Percentiles rank a stretch among this genome's conserved stretches.
phyloP scores from a whole-genome alignment of 2,329 filamentous ascomycete genomes.

The Calonectria honghensis region DNA sequence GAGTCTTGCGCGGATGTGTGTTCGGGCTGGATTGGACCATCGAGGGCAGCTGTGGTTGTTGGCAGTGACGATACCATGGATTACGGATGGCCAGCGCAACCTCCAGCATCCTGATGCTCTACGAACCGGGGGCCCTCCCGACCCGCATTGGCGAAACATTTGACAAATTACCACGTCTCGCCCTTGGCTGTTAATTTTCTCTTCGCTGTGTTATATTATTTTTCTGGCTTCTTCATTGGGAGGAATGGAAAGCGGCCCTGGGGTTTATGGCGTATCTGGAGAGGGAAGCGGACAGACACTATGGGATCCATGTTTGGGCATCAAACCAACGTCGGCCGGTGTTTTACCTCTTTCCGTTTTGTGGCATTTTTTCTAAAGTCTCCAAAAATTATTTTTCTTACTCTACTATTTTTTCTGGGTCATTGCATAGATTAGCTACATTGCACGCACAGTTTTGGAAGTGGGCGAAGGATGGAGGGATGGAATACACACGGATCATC shows the following conservation, averaged over 20 bases:
- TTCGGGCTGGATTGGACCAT: conserved; percentile 1
- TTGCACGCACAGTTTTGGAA: conserved; percentile 16
- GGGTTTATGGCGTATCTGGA: conserved; percentile 27
- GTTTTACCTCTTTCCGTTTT: conserved; percentile 14
- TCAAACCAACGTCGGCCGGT: conserved; percentile 15
- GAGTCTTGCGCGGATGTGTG: not conserved
- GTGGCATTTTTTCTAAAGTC: not conserved
- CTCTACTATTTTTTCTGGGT: conserved; percentile 4
- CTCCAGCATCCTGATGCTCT: not conserved
- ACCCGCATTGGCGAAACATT: conserved; percentile 8
- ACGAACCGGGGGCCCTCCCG: conserved; percentile 1
- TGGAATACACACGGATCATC: conserved; percentile 5
- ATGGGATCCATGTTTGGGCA: conserved; percentile 29
- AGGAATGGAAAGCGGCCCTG: conserved; percentile 16
- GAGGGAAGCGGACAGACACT: not conserved
- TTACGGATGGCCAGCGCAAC: not conserved
- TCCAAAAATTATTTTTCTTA: conserved; percentile 11
- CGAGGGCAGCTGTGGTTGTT: not conserved
- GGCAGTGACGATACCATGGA: conserved; percentile 3
- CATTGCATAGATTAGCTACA: conserved; percentile 22
- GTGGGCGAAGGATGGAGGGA: not conserved
- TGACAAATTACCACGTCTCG: not conserved
- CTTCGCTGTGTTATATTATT: not conserved
- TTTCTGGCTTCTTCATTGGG: conserved; percentile 8
- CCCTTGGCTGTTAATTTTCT: not conserved